phyloP scores from a whole-genome alignment of 257 asterid species.

The Osmanthus fragrans region DNA sequence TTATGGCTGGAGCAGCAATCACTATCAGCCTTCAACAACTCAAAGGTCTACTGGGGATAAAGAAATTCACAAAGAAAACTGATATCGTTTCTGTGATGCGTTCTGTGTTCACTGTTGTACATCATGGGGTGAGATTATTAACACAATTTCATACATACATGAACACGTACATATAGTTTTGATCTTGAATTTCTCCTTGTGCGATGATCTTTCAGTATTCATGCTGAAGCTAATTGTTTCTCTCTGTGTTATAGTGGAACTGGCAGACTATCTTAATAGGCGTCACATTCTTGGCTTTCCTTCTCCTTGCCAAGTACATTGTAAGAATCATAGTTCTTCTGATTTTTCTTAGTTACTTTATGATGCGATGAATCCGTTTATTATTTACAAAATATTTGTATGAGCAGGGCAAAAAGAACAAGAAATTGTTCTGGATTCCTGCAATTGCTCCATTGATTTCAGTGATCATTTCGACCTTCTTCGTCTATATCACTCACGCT shows the following conservation, averaged over 20 bases:
- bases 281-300: conserved; percentile 54
- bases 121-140: conserved; percentile 60
- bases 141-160: no score
- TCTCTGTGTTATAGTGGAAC: conserved; percentile 60
- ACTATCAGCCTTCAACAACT: conserved; percentile 80
- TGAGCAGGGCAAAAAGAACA: conserved; percentile 62
- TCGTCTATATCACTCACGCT: conserved; percentile 65
- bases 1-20: conserved; percentile 80
- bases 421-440: conserved; percentile 66
- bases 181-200: neutral
- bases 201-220: no score
- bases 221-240: neutral
- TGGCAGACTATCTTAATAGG: conserved; percentile 75
- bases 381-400: neutral
- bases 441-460: conserved; percentile 80
- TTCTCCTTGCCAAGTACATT: conserved; percentile 54
- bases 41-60: conserved; percentile 67
- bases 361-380: neutral
- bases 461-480: conserved; percentile 61
- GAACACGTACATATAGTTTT: neutral
- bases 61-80: conserved; percentile 64
- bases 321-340: conserved; percentile 43
- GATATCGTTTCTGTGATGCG: conserved; percentile 66
- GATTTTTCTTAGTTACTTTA: neutral
- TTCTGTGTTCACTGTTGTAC: conserved; percentile 45